Base-by-base conservation (phyloP, 1,284 basidiomycete species). In the Papiliotrema nemorosa region DNA sequence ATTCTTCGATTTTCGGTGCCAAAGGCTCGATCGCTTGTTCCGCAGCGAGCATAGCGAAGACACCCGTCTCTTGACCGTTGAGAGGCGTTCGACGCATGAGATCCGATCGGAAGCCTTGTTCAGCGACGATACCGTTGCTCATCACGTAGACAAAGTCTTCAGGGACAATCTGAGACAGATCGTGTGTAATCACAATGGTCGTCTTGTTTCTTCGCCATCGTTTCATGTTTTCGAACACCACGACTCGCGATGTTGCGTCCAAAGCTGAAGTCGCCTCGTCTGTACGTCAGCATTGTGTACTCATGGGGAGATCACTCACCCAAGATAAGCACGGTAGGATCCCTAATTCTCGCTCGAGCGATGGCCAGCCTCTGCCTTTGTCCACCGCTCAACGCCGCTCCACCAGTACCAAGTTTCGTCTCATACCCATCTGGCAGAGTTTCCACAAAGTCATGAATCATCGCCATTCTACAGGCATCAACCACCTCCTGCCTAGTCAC, bases 181-280 rank as follows among this genome's bases (percentile, higher is more conserved):
- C 93, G 72, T 97, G 94, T 0, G 93, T 97, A 74, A 97, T 96
- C 54, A 97, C 86, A 65, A 99, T 86, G 0, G 94, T 98, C 0
- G 93, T 96, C 66, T 83, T 85, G 72, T 88, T 86, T 22, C 72
- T 73, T 20, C 91, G 80, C 88, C 90, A 93, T 18, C 75, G 74
- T 66, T 88, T 88, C 74, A 97, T 81, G 0, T 90, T 90, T 57
- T 90, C 86, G 58, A 90, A 90, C 9, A 97, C 90, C 36, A 92
- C 81, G 33, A 90, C 79, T 21, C 92, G 85, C 2, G 90, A 88
- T 0, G 87, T 87, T 20, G 86, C 82, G 75, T 98, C 96, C 51
- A 98, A 81, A 5, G 94, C 93, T 2, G 91, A 96, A 5, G 93
- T 97, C 1, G 90, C 88, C 78, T 98, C 96, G 67, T 98, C 96